Base-by-base conservation (phyloP, 2,329 filamentous ascomycete genomes). In the Arthrobotrys megalospora region DNA sequence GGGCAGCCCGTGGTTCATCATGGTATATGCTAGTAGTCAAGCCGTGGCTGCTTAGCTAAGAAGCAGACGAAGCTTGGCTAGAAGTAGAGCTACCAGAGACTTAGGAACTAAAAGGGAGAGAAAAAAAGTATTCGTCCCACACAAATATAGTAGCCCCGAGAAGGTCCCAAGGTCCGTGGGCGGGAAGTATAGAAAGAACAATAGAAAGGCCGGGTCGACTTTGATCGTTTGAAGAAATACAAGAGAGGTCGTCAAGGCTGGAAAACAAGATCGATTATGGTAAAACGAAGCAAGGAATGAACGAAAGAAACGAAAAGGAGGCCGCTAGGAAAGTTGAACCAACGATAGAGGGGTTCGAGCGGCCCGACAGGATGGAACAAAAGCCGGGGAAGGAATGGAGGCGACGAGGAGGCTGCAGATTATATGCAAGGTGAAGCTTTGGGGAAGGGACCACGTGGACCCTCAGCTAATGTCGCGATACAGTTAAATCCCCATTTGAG, bases 1-100 rank as follows among this genome's bases (percentile, higher is more conserved):
- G 16, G 76, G 76, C 32, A 79, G 41, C 32, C 76, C 76, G 36
- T 73, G 76, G 62, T 78, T 78, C 75, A 78, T 78, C 75, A 79
- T 73, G 52, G 36, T 72, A 32, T 52, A 36, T 47, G 34, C 41
- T 67, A 12, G 52, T 63, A 36, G 28, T 73, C 19, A 41, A 69
- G 50, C 45, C 5, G 52, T 45, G 21, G 34, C 50, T n/a, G 68
- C 60, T 58, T 19, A 32, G 14, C 58, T 55, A 32, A 21, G 19
- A 41, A 68, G 75, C 69, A 68, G 73, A 28, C 19, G 65, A 41
- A 21, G 66, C 58, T 60, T 19, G 43, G 36, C 48, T 43, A 36
- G 32, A 34, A 43, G 55, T 58, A 62, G 24, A 62, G 32, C n/a
- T 58, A 60, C 58, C 50, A 19, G 28, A 45, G 19, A 47, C 60